Evolutionary conservation across 345 rosid genomes (phyloP).

Genomic region (Eucalyptus dawsonii): DNA sequence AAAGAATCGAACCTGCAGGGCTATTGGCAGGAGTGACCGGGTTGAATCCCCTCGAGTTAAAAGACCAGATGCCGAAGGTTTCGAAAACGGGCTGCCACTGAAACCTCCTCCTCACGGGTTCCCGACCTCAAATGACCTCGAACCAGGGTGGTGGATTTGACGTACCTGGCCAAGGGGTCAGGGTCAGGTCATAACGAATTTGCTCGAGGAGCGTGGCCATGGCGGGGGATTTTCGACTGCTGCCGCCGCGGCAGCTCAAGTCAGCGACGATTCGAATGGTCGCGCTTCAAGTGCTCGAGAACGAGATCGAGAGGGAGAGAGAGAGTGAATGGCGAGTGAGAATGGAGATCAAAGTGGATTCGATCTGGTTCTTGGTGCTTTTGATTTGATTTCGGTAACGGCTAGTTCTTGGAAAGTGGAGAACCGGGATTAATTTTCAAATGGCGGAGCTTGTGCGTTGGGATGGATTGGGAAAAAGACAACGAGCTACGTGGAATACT

Average conservation of each 20-base stretch:
- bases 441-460: background rate
- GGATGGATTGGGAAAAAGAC: background rate
- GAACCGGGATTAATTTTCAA: background rate
- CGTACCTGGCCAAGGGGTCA: too few relatives aligned
- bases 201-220: background rate
- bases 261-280: background rate
- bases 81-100: slow-evolving; percentile 38
- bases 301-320: background rate
- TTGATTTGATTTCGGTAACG: background rate
- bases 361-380: background rate
- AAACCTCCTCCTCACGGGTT: slow-evolving; percentile 75
- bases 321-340: background rate
- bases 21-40: slow-evolving; percentile 46
- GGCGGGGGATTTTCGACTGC: background rate
- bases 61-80: too few relatives aligned
- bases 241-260: background rate
- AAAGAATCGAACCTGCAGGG: slow-evolving; percentile 36
- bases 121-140: slow-evolving; percentile 42
- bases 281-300: background rate
- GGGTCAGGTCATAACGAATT: too few relatives aligned
- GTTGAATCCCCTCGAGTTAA: slow-evolving; percentile 24
- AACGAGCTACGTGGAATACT: background rate
- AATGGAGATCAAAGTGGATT: background rate
- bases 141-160: slow-evolving; percentile 23
- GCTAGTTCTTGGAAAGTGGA: background rate